Percentiles rank a stretch among this genome's conserved stretches.
These are phyloP conservation scores for Purshia tridentata DNA, from an alignment of 306 rosid genomes.

Conservation along the genomic window DNA sequence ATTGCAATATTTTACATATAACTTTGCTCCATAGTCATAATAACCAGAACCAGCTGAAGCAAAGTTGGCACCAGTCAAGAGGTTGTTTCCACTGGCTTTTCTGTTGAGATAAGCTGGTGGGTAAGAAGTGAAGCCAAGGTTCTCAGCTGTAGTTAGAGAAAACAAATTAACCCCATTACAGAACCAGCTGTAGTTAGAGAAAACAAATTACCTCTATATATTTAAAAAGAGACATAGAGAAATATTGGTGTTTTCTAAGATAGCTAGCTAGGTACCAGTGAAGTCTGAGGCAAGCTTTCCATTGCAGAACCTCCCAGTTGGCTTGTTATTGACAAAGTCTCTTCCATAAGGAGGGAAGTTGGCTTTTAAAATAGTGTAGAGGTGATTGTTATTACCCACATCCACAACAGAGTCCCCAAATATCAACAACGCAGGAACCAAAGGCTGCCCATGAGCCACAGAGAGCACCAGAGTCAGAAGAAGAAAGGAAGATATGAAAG, in stretches of 20 bases:
- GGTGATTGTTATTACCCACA: slow-evolving; percentile 64
- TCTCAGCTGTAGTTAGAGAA: slow-evolving; percentile 33
- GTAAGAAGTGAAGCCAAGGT: slow-evolving; percentile 37
- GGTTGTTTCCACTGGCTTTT: slow-evolving; percentile 28
- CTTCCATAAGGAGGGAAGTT: slow-evolving; percentile 74
- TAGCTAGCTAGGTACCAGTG: slow-evolving; percentile 34
- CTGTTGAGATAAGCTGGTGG: slow-evolving; percentile 39
- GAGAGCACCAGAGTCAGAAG: slow-evolving; percentile 25
- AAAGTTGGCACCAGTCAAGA: slow-evolving; percentile 51
- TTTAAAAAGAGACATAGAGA: too few species aligned
- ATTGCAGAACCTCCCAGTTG: slow-evolving; percentile 72
- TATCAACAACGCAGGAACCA: slow-evolving; percentile 69
- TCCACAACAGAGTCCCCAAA: slow-evolving; percentile 74
- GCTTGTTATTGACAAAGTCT: slow-evolving; percentile 46
- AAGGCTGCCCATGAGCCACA: slow-evolving; percentile 47
- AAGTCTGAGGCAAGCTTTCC: slow-evolving; percentile 67
- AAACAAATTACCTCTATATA: too few species aligned
- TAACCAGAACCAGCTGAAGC: slow-evolving; percentile 75
- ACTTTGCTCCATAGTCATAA: slow-evolving; percentile 44
- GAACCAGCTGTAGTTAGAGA: background rate
- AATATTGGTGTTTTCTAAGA: too few species aligned
- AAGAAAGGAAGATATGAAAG: slow-evolving; percentile 25
- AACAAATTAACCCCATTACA: background rate
- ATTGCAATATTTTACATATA: slow-evolving; percentile 40
- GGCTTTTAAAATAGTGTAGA: slow-evolving; percentile 43